These are phyloP conservation scores for Cladosporium sp. DNA, from an alignment of 2,329 filamentous ascomycete species.

Conservation along the genomic window DNA sequence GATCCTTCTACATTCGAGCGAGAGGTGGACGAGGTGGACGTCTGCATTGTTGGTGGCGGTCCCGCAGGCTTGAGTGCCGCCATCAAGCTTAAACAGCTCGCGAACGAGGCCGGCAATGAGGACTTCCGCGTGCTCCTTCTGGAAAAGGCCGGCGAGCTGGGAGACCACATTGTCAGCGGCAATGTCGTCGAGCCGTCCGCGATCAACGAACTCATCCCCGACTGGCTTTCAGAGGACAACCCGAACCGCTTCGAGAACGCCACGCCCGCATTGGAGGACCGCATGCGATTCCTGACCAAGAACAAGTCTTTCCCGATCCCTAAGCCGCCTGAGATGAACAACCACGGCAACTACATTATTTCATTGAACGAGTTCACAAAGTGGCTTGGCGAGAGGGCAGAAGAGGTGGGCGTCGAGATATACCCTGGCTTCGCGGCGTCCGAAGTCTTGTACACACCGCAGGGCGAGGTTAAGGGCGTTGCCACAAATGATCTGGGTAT, in stretches of 20 bases:
- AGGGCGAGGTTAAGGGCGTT: constrained; percentile 86
- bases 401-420: constrained; percentile 91
- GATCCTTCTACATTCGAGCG: constrained; percentile 60
- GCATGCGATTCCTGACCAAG: constrained; percentile 92
- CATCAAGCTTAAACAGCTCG: constrained; percentile 90
- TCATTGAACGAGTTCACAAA: constrained; percentile 91
- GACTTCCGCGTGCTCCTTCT: constrained; percentile 89
- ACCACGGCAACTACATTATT: constrained; percentile 95
- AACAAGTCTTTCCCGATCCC: constrained; percentile 71
- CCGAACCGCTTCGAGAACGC: constrained; percentile 79
- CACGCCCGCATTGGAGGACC: constrained; percentile 75
- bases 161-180: constrained; percentile 90
- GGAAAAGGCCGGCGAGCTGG: constrained; percentile 92
- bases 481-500: constrained; percentile 94
- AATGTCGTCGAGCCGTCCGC: constrained; percentile 89
- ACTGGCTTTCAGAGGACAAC: constrained; percentile 89
- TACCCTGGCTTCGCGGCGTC: constrained; percentile 94
- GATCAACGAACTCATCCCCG: constrained; percentile 82
- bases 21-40: constrained; percentile 89
- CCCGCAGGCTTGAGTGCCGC: constrained; percentile 88
- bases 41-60: constrained; percentile 94
- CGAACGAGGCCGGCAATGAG: constrained; percentile 89
- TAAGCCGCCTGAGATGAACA: constrained; percentile 93
- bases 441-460: constrained; percentile 78
- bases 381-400: constrained; percentile 94